Percentiles rank a stretch among this genome's conserved stretches.
Conservation (phyloP, 1,284 basidiomycete genomes). For the Puccinia coronata region DNA sequence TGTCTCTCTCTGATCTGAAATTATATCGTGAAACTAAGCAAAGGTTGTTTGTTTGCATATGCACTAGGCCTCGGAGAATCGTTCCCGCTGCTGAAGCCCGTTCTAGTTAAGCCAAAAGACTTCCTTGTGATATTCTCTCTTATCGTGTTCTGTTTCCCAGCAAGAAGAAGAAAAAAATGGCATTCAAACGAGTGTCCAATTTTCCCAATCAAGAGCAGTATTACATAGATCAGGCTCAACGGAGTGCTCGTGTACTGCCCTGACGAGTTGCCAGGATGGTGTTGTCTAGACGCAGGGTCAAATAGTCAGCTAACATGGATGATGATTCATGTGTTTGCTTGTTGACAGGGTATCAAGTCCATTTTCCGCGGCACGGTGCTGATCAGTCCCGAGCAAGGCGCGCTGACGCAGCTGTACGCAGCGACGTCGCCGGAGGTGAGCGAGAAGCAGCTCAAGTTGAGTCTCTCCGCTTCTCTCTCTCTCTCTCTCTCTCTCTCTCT, state of each 20-base stretch:
- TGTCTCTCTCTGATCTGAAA: constrained; percentile 1
- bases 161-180: too few relatives aligned
- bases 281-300: not conserved
- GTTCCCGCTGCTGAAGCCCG: constrained; percentile 7
- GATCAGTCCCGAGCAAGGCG: constrained; percentile 30
- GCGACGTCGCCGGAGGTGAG: constrained; percentile 31
- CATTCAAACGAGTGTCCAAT: too few relatives aligned
- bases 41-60: not conserved
- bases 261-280: too few relatives aligned
- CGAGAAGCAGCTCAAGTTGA: constrained; percentile 31
- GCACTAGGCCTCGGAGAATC: constrained; percentile 1
- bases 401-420: constrained; percentile 35
- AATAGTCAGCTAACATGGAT: not conserved
- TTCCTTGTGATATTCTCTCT: not conserved
- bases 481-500: not conserved
- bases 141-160: not conserved
- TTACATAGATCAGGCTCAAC: too few relatives aligned
- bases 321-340: not conserved
- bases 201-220: too few relatives aligned
- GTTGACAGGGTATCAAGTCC: not conserved
- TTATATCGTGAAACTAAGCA: not conserved
- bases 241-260: too few relatives aligned
- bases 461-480: not conserved
- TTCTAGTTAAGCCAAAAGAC: constrained; percentile 3
- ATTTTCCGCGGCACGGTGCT: constrained; percentile 2